Percentiles rank a stretch among this genome's conserved stretches.
Conservation (phyloP, 768 basidiomycete genomes). For the Royoungia palumana region DNA sequence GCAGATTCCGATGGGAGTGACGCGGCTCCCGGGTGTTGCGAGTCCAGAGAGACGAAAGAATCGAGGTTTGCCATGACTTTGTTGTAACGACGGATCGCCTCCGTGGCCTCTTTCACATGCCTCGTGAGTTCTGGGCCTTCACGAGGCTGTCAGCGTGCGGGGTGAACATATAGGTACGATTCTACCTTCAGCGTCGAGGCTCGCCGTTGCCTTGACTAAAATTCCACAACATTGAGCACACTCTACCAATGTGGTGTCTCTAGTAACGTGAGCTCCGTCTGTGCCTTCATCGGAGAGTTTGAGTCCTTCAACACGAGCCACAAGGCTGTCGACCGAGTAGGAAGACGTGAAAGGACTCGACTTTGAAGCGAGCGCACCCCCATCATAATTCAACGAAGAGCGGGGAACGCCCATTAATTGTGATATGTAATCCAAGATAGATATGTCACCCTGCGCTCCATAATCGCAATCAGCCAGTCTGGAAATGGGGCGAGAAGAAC, state of each 20-base stretch:
- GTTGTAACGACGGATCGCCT: conserved; percentile 20
- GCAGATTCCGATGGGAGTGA: not conserved
- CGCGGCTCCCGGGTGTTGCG: not conserved
- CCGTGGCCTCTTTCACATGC: conserved; percentile 19
- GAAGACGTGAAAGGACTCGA: not conserved
- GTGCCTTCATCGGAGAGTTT: conserved; percentile 11
- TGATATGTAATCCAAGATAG: conserved; percentile 46
- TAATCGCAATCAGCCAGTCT: not conserved
- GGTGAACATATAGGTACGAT: not conserved
- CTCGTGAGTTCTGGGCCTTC: conserved; percentile 16
- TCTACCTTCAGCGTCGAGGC: conserved; percentile 25
- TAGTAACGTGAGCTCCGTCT: not conserved
- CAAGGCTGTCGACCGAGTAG: conserved; percentile 17
- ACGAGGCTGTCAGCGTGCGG: not conserved
- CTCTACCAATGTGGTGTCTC: conserved; percentile 28
- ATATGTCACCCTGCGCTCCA: conserved; percentile 44
- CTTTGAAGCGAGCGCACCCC: not conserved
- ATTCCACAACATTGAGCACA: conserved; percentile 40
- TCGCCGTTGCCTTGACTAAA: conserved; percentile 44
- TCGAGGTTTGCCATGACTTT: conserved; percentile 11
- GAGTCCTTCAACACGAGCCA: conserved; percentile 16
- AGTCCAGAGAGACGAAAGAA: not conserved
- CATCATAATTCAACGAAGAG: not conserved
- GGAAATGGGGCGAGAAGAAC: not conserved
- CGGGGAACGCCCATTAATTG: conserved; percentile 33